These are phyloP conservation scores for Globisporangium sylvaticum DNA, from an alignment of 352 stramenopile genomes.

Conservation along the genomic window DNA sequence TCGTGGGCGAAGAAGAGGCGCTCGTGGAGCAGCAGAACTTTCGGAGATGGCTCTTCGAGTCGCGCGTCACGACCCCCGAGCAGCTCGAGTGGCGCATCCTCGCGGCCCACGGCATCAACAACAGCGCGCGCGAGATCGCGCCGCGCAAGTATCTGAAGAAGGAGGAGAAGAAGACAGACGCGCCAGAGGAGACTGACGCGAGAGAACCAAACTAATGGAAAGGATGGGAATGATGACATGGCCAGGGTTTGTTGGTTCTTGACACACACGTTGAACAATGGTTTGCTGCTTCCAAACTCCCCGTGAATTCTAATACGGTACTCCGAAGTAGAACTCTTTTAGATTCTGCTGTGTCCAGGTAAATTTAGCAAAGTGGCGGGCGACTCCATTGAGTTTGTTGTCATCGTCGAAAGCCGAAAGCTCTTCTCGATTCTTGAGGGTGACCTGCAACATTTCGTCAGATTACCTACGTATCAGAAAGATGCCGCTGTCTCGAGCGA, in stretches of 20 bases:
- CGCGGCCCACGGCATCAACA: conserved; percentile 23
- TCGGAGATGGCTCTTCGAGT: conserved; percentile 32
- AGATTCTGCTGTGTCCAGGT: not conserved
- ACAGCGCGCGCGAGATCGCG: conserved; percentile 26
- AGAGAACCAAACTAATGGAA: not conserved
- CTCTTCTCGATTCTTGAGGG: not conserved
- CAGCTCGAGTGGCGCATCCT: conserved; percentile 40
- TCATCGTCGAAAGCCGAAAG: not conserved
- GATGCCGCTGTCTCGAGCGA: conserved; percentile 13
- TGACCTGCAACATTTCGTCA: too few species aligned
- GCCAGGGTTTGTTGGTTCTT: not conserved
- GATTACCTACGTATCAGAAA: too few species aligned
- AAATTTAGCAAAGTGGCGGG: not conserved
- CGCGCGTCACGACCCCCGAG: conserved; percentile 24
- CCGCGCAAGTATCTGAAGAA: conserved; percentile 40
- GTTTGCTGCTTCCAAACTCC: not conserved
- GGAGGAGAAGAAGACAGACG: not conserved
- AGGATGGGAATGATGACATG: not conserved
- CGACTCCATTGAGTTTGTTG: too few species aligned
- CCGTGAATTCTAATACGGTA: not conserved
- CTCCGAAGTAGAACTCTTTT: not conserved
- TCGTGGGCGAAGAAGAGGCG: conserved; percentile 33
- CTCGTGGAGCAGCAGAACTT: conserved; percentile 35
- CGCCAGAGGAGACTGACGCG: not conserved
- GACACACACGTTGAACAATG: not conserved